Evolutionary conservation across 2,329 filamentous ascomycete genomes (phyloP).

Genomic region (Stemphylium vesicarium): DNA sequence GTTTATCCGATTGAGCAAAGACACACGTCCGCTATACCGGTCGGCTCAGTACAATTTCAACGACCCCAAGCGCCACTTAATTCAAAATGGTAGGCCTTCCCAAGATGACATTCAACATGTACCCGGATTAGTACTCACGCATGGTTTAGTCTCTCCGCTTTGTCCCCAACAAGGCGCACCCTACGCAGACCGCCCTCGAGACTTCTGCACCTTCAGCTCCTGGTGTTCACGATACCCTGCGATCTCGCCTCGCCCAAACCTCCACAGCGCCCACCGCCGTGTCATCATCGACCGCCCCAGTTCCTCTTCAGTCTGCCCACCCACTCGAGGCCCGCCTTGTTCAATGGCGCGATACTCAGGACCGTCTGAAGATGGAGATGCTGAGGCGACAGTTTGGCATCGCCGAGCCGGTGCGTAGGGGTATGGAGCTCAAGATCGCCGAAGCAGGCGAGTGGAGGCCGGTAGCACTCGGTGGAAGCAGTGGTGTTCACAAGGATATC

Average conservation of each 20-base stretch:
- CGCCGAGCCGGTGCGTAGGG: slow-evolving; percentile 87
- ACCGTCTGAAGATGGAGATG: slow-evolving; percentile 83
- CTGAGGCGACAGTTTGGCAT: slow-evolving; percentile 89
- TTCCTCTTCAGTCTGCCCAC: slow-evolving; percentile 71
- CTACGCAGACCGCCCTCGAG: slow-evolving; percentile 59
- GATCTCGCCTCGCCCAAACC: slow-evolving; percentile 73
- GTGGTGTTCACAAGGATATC: slow-evolving; percentile 87
- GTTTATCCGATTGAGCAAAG: neutral
- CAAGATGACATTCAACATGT: slow-evolving; percentile 3
- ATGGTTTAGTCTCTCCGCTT: slow-evolving; percentile 80
- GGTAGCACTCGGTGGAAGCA: slow-evolving; percentile 67
- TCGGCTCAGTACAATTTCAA: neutral
- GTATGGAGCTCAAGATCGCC: slow-evolving; percentile 94
- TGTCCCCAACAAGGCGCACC: slow-evolving; percentile 72
- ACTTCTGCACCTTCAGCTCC: slow-evolving; percentile 83
- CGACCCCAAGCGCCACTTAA: neutral
- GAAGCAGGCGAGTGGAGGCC: slow-evolving; percentile 81
- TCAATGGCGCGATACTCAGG: slow-evolving; percentile 89
- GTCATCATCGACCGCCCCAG: slow-evolving; percentile 34
- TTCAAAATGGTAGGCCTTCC: slow-evolving; percentile 23
- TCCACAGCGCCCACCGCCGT: slow-evolving; percentile 41
- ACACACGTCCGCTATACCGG: neutral
- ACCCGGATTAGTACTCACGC: slow-evolving; percentile 1
- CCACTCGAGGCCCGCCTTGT: slow-evolving; percentile 90
- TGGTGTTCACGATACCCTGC: slow-evolving; percentile 91